Base-by-base conservation (phyloP, 2,329 filamentous ascomycete species). In the Penicillium sp. region DNA sequence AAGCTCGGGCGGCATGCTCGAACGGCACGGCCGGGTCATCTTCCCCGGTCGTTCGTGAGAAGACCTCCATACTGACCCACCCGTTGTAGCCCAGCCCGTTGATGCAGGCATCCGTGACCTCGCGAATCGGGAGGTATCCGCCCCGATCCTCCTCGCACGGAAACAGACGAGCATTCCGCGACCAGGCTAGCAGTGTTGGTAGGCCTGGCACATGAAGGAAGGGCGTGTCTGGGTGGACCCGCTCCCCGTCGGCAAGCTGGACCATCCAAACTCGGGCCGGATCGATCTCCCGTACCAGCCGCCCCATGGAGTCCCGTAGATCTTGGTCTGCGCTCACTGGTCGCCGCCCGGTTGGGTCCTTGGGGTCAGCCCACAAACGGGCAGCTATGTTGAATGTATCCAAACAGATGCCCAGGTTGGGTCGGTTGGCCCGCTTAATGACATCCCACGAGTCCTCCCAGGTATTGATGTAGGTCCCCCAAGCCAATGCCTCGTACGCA, bases 361-460 rank as follows among this genome's bases (percentile, higher is more conserved):
- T 70, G 0, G 88, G 88, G 63, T 91, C 87, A 0, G 86, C 88
- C 62, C 83, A 91, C 55, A 89, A 80, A 9, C 84, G 75, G 0
- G 83, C 88, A 1, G 87, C 82, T 57, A 91, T 88, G 70, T 91
- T 89, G 74, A 90, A 92, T 0, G 85, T 90, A 72, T 92, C 89
- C 29, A 91, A 78, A 65, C 87, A 90, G 34, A 91, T 76, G 9
- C 88, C 88, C 63, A 92, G 89, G 72, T 91, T 92, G 11, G 80
- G 71, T 14, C 86, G 73, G 68, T 89, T 78, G 38, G 91, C 87
- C 4, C 74, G 75, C 58, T 78, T 73, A 0, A 91, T 83, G 3
- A 90, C 75, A 9, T 86, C 82, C 87, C 87, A 92, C 60, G 81
- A 84, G 11, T 77, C 73, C 67, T 91, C 87, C 89, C 89, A 92